Evolutionary conservation across 2,329 filamentous ascomycete species (phyloP), one percentile per base, ranked within the genome.

Genomic region (Leptodontidium sp.): DNA sequence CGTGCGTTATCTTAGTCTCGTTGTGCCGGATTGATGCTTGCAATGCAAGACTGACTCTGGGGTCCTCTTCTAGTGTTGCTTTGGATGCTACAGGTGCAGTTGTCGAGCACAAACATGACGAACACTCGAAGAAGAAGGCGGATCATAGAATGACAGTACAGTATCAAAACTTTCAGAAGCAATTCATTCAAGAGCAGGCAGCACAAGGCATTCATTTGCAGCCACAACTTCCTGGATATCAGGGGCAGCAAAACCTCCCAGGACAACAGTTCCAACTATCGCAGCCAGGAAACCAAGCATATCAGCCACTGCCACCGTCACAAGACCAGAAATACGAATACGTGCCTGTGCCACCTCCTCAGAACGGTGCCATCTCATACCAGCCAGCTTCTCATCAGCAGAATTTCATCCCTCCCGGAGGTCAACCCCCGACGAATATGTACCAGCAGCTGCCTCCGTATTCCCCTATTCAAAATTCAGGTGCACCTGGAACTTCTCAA

Each of bases 21-120:
- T 11, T 12, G 11, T 2, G 38, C 9, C 9, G 8, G 11, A 40
- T 15, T 32, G 14, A 7, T 47, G 15, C 4, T 53, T 7, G 24
- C 21, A 29, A 12, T 9, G 6, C 52, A 17, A n/a, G 40, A 24
- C 55, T 58, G 8, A 58, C 8, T 12, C n/a, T 1, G 21, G 24
- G 8, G 32, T 17, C 17, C 32, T 32, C 35, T 24, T 40, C 14
- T 32, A 58, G 55, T 65, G 75, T 77, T 3, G 79, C 79, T 1
- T 72, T 82, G 1, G 81, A 82, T 59, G 79, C 77, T 0, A 77
- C 77, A 1, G 81, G 79, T 0, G 75, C 81, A 72, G 75, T 75
- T 0, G 64, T 79, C 1, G 81, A 82, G 40, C 78, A 82, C 61
- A 75, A 74, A 0, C 79, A 82, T 38, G 80, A 78, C 0, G 73